These are phyloP conservation scores for Caryopteris hybrid DNA, from an alignment of 305 asterid species.

Conservation along the genomic window DNA sequence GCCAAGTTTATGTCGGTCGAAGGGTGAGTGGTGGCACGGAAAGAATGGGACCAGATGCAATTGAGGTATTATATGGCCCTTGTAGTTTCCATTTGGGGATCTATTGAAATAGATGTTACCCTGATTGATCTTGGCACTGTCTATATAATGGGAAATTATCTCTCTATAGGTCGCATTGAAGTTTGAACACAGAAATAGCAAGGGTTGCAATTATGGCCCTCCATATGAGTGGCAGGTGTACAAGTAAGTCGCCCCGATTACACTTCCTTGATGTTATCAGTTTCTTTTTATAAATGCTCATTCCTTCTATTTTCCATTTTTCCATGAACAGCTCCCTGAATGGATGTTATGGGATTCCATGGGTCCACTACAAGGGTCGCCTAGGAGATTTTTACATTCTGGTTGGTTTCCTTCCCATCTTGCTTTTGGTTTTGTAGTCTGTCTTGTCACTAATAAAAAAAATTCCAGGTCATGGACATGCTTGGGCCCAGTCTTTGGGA, in stretches of 20 bases:
- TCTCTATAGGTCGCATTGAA: conserved; percentile 78
- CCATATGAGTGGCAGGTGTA: conserved; percentile 99
- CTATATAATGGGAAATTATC: neutral
- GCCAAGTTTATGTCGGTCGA: conserved; percentile 95
- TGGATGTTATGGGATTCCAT: conserved; percentile 95
- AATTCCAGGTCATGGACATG: conserved; percentile 93
- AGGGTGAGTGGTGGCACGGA: conserved; percentile 76
- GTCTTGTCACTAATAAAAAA: neutral
- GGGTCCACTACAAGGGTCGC: conserved; percentile 99
- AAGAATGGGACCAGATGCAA: conserved; percentile 83
- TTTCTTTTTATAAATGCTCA: conserved; percentile 7
- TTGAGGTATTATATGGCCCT: conserved; percentile 37
- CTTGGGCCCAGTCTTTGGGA: conserved; percentile 99
- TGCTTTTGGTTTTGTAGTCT: neutral
- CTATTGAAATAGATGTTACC: neutral
- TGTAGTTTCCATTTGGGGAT: neutral
- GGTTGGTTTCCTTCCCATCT: conserved; percentile 43
- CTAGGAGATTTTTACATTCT: conserved; percentile 95
- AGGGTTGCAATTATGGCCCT: conserved; percentile 99
- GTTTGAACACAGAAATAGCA: conserved; percentile 94
- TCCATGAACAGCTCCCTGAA: conserved; percentile 53
- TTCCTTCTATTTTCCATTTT: conserved; percentile 12
- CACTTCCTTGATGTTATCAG: neutral
- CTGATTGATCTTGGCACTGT: neutral
- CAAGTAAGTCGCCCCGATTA: conserved; percentile 58